phyloP scores from a whole-genome alignment of 2,329 filamentous ascomycete species.

The Coniochaeta hoffmannii region DNA sequence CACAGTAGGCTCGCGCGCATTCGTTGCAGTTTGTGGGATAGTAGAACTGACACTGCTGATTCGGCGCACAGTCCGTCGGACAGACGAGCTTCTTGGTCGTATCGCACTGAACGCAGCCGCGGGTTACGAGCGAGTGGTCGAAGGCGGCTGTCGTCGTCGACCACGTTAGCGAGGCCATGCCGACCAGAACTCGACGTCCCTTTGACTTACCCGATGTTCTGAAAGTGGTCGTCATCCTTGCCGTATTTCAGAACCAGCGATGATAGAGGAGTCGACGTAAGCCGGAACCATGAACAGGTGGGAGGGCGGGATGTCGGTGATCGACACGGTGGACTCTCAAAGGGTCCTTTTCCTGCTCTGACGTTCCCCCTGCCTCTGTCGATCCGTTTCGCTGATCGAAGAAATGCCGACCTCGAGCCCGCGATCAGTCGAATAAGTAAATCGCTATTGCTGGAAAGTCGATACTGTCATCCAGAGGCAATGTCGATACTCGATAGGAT shows the following conservation, averaged over 20 bases:
- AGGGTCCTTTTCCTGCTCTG: neutral
- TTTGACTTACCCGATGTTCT: neutral
- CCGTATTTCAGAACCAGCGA: neutral
- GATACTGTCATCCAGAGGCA: neutral
- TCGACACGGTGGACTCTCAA: neutral
- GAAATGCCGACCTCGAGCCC: neutral
- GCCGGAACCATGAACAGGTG: neutral
- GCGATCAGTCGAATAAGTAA: neutral
- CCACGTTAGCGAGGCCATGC: neutral
- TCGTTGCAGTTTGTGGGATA: constrained; percentile 36
- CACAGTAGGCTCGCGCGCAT: constrained; percentile 42
- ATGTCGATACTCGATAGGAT: neutral
- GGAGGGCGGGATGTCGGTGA: neutral
- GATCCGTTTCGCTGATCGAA: neutral
- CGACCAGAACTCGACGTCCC: no score
- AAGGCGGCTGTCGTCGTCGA: neutral
- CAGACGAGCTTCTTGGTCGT: constrained; percentile 28
- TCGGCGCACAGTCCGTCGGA: constrained; percentile 31
- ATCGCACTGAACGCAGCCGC: constrained; percentile 37
- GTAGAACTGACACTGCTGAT: constrained; percentile 37
- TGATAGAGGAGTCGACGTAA: neutral
- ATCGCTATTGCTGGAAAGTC: neutral
- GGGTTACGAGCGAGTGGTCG: neutral
- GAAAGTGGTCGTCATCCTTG: neutral
- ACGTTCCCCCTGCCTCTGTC: no score